phyloP scores from a whole-genome alignment of 73 alveolate species.

The Stentor roeselii region DNA sequence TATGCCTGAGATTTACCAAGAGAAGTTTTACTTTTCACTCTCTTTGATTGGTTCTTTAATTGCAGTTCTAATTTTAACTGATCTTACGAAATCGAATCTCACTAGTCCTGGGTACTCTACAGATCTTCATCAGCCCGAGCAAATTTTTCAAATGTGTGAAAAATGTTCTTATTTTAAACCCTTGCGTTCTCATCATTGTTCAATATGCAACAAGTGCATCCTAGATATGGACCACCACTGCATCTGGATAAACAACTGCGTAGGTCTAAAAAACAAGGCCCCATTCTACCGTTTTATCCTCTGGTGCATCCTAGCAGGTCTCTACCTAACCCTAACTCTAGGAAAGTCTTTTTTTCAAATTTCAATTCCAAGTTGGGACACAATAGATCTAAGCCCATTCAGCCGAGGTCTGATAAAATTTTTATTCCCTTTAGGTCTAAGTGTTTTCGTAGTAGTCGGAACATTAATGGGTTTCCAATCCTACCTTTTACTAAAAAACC shows the following conservation, averaged over 20 bases:
- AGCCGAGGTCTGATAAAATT: not conserved
- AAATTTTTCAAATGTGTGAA: slow-evolving; percentile 38
- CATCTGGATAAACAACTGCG: slow-evolving; percentile 84
- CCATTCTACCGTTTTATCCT: slow-evolving; percentile 66
- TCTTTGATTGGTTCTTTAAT: not conserved
- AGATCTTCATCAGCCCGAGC: not conserved
- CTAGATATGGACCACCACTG: slow-evolving; percentile 90
- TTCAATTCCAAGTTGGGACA: not conserved
- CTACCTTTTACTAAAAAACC: not conserved
- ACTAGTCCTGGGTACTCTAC: slow-evolving; percentile 26
- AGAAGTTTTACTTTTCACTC: not conserved
- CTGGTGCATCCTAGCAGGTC: slow-evolving; percentile 52
- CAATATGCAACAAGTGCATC: slow-evolving; percentile 67
- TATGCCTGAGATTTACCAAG: not conserved
- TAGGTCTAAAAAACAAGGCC: slow-evolving; percentile 79
- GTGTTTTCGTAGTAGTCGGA: not conserved
- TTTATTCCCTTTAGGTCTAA: not conserved
- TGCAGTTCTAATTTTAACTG: not conserved
- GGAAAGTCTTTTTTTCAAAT: slow-evolving; percentile 24
- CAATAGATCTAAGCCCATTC: not conserved
- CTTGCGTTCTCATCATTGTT: slow-evolving; percentile 82
- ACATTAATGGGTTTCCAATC: not conserved
- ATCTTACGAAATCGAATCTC: slow-evolving; percentile 18
- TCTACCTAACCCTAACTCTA: slow-evolving; percentile 32
- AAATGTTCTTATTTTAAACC: slow-evolving; percentile 69